A percentile compares a stretch with the other conserved stretches of the same genome.
phyloP scores from a whole-genome alignment of 2,329 filamentous ascomycete species.

The Chrysosphaeria jannelii region DNA sequence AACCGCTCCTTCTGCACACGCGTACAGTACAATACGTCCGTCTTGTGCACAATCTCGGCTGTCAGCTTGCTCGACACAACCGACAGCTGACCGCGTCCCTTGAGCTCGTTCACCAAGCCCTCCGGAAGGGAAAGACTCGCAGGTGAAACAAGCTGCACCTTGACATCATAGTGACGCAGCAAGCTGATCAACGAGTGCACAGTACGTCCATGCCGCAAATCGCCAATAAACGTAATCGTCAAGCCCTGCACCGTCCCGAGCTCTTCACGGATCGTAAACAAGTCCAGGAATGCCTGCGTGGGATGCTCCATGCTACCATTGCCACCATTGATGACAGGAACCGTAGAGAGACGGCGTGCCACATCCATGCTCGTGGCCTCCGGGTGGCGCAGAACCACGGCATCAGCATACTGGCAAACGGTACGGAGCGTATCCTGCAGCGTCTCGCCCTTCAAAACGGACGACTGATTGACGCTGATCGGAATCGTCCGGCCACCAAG shows the following conservation, averaged over 20 bases:
- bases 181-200: slow-evolving; percentile 89
- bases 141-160: slow-evolving; percentile 73
- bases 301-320: slow-evolving; percentile 93
- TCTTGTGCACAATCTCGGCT: slow-evolving; percentile 56
- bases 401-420: slow-evolving; percentile 78
- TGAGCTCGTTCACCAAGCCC: slow-evolving; percentile 41
- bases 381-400: slow-evolving; percentile 84
- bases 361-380: slow-evolving; percentile 51
- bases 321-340: slow-evolving; percentile 88
- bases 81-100: slow-evolving; percentile 44
- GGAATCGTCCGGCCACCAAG: slow-evolving; percentile 66
- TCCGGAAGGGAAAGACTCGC: slow-evolving; percentile 46
- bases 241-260: slow-evolving; percentile 82
- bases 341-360: slow-evolving; percentile 61
- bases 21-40: slow-evolving; percentile 89
- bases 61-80: slow-evolving; percentile 52
- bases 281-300: slow-evolving; percentile 86
- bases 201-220: slow-evolving; percentile 74
- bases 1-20: slow-evolving; percentile 93
- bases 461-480: slow-evolving; percentile 59
- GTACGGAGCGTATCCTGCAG: slow-evolving; percentile 85
- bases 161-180: slow-evolving; percentile 82
- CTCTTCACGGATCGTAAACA: slow-evolving; percentile 96
- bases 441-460: slow-evolving; percentile 78
- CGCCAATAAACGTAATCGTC: slow-evolving; percentile 85